These are phyloP conservation scores for Suaeda aralocaspica DNA, from an alignment of 148 eudicot species.

Conservation along the genomic window DNA sequence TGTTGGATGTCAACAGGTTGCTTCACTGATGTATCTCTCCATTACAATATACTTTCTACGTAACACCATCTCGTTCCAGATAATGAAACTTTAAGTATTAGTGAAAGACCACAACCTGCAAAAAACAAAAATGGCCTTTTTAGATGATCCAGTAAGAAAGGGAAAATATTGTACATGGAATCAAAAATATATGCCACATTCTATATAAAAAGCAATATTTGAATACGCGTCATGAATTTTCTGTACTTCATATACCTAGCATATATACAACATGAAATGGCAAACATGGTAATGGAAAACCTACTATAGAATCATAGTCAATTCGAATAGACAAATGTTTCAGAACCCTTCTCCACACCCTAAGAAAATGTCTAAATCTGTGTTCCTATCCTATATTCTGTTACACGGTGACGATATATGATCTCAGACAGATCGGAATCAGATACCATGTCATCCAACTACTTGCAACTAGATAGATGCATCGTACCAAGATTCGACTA, in stretches of 20 bases:
- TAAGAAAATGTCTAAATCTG: neutral
- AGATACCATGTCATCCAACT: conserved; percentile 23
- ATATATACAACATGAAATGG: neutral
- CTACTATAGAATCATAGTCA: neutral
- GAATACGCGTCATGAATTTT: neutral
- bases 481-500: conserved; percentile 6
- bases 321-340: neutral
- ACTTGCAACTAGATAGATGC: conserved; percentile 10
- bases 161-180: neutral
- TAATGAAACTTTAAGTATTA: neutral
- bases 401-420: neutral
- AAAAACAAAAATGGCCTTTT: neutral
- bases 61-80: neutral
- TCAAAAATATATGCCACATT: neutral
- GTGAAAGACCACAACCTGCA: conserved; percentile 14
- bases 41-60: neutral
- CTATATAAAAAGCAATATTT: neutral
- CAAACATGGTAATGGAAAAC: neutral
- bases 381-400: neutral
- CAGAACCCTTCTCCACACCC: neutral
- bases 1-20: conserved; percentile 2
- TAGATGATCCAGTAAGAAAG: neutral
- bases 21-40: neutral
- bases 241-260: too few species aligned
- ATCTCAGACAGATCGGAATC: conserved; percentile 13